Conservation (phyloP, 305 asterid species). For the Coffea humblotiana region DNA sequence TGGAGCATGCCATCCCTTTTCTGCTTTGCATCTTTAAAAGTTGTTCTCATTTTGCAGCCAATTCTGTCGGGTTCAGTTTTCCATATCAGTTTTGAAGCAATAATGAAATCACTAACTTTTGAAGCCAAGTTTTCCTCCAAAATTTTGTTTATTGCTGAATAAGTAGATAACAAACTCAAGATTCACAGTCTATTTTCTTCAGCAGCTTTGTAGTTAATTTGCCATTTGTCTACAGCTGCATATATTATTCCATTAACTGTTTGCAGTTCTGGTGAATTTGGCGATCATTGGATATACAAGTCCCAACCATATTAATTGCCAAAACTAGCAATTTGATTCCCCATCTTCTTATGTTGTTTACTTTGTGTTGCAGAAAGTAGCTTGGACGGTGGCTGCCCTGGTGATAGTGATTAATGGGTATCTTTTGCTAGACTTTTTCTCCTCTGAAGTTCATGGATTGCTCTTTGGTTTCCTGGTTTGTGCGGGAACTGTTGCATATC, state of each 20-base stretch:
- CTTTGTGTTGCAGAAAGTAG: slow-evolving; percentile 51
- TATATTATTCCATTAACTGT: neutral
- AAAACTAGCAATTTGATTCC: neutral
- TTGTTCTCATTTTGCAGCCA: neutral
- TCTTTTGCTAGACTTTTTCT: slow-evolving; percentile 78
- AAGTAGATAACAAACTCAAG: neutral
- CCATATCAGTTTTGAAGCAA: neutral
- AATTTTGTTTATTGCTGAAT: neutral
- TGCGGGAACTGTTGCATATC: slow-evolving; percentile 59
- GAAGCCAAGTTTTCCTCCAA: neutral
- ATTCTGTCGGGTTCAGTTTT: neutral
- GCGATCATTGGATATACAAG: neutral
- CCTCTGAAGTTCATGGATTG: slow-evolving; percentile 69
- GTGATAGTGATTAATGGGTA: slow-evolving; percentile 93
- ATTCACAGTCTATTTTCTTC: neutral
- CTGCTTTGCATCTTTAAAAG: no score
- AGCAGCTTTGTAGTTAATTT: neutral
- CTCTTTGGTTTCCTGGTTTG: slow-evolving; percentile 55
- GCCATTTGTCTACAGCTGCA: neutral
- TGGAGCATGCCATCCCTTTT: no score
- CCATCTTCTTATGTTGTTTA: neutral
- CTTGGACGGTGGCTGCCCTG: slow-evolving; percentile 88
- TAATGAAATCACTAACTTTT: neutral
- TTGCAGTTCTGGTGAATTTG: neutral
- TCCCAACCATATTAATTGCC: neutral